A percentile compares a stretch with the other conserved stretches of the same genome.
These are phyloP conservation scores for Acrodontium crateriforme DNA, from an alignment of 2,329 filamentous ascomycete genomes.

Conservation along the genomic window DNA sequence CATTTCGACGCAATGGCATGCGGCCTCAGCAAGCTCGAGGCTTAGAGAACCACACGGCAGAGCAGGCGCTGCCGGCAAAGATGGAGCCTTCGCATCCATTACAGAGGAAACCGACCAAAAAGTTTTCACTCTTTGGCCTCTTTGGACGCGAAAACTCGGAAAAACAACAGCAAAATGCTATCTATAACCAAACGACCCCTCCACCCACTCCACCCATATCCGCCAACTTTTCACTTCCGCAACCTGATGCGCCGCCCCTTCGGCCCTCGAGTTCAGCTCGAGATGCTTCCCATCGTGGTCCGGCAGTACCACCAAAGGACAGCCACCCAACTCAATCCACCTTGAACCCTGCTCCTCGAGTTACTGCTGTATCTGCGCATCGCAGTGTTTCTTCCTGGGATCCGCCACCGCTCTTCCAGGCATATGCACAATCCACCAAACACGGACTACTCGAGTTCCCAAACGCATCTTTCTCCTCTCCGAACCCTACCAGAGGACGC, in stretches of 20 bases:
- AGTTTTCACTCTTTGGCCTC: slow-evolving; percentile 36
- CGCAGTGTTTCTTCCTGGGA: slow-evolving; percentile 20
- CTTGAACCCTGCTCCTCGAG: neutral
- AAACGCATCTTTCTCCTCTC: neutral
- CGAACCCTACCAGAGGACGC: too few species aligned
- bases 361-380: neutral
- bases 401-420: slow-evolving; percentile 66
- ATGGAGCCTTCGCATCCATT: slow-evolving; percentile 9
- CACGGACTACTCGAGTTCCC: slow-evolving; percentile 54
- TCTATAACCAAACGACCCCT: slow-evolving; percentile 1
- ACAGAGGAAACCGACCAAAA: slow-evolving; percentile 11
- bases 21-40: too few species aligned
- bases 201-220: neutral
- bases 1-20: too few species aligned
- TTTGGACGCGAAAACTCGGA: slow-evolving; percentile 38
- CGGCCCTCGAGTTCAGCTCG: neutral
- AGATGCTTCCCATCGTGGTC: neutral
- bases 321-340: neutral
- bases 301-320: neutral
- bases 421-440: slow-evolving; percentile 70
- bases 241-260: neutral
- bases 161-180: slow-evolving; percentile 30
- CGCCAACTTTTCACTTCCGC: neutral
- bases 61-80: too few species aligned
- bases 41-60: too few species aligned